Evolutionary conservation across 768 basidiomycete species (phyloP), one percentile per base, ranked within the genome.

Genomic region (Amanita subjunquillea): DNA sequence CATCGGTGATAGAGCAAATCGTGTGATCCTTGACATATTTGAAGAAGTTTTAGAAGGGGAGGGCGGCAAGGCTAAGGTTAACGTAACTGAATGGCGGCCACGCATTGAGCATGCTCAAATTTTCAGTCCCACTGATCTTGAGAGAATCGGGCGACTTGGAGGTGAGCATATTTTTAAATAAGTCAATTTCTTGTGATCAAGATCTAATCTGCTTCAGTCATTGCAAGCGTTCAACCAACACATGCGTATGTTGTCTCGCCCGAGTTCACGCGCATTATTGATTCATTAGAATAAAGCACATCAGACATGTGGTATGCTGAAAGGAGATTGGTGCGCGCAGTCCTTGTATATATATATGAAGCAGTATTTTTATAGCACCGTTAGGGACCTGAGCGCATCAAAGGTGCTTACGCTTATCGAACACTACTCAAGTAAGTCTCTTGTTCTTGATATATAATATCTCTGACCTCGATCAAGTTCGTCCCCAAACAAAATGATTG

Each of bases 261-360:
- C 48, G 34, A 15, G 29, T 9, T 15, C 6, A 25, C 48, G 5
- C 9, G 7, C 39, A 25, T 55, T 13, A 55, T 36, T 12, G 23
- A 39, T 23, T 41, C 51, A 39, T 25, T 15, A n/a, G n/a, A 41
- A 29, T 6, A 13, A 58, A 88, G 85, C 54, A 89, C 83, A 36
- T 91, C 85, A 47, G 91, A 93, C 56, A 96, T 96, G 93, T 78
- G 80, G 69, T 97, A 94, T 60, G 93, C 92, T 1, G 91, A 96
- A 64, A 72, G 65, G 6, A 80, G 93, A 54, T 63, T 97, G 57
- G 89, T 86, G 58, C 34, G 71, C 61, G 1, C 20, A 2, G 5
- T 43, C 23, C 44, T 48, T 48, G 12, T 22, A 37, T 38, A 20
- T 40, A n/a, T 41, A 17, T 17, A 17, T 23, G 10, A 34, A 22